Base-by-base conservation (phyloP, 768 basidiomycete genomes). In the Termitomyces sp. region DNA sequence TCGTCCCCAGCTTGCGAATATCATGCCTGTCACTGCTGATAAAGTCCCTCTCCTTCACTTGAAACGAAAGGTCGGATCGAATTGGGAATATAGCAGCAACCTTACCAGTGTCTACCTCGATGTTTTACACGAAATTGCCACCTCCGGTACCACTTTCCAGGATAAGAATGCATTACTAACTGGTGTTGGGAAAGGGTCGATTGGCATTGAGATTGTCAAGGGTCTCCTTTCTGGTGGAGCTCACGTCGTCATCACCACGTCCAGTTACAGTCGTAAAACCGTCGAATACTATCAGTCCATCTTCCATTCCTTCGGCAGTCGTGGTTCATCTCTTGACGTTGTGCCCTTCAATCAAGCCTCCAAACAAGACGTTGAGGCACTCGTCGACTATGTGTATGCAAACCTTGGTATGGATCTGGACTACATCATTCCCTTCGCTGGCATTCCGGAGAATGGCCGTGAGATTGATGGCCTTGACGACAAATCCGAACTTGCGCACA, bases 281-380 rank as follows among this genome's bases (percentile, higher is more conserved):
- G 96, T 99, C 59, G 95, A 98, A 72, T 99, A 95, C 73, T 99
- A 99, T 73, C 97, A 99, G 70, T 88, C 89, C 44, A 95, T 98
- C 72, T 99, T 89, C 84, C 97, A 98, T 72, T 87, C 89, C 58
- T 88, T 87, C 65, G 97, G 97, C 19, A 93, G 92, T 64, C 89
- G 92, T 62, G 96, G 95, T 9, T 95, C 96, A n/a, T 91, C 94
- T 19, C 81, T 99, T 44, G 95, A 95, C 12, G 96, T 99, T 50
- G 96, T 99, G 34, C 97, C 97, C 14, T 99, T 98, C 85, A 99
- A 99, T 68, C 96, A 98, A 71, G 97, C 91, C 29, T 98, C 97
- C 4, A 97, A 94, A 74, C 97, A 98, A 71, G 97, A 99, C 63
- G 93, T 98, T 38, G 97, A 99, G 67, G 94, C 95, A 5, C 85